Conservation (phyloP, 352 stramenopile genomes). For the Labyrinthula sp. region DNA sequence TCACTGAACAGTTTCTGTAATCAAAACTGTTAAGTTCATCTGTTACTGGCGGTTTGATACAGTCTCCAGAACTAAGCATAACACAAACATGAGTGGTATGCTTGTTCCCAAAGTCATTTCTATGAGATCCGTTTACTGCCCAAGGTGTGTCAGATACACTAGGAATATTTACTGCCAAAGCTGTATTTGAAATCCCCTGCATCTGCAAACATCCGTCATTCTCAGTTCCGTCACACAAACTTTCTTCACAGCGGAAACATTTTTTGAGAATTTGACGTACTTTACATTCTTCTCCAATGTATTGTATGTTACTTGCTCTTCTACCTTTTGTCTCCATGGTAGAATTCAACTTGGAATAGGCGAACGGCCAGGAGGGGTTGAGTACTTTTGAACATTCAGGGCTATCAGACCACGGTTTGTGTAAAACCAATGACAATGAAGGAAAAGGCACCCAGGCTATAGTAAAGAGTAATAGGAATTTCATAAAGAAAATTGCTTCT, state of each 20-base stretch:
- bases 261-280: constrained; percentile 65
- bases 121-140: constrained; percentile 56
- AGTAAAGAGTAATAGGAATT: no score
- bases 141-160: constrained; percentile 71
- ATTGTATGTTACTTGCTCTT: constrained; percentile 58
- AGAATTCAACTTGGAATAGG: constrained; percentile 58
- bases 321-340: constrained; percentile 40
- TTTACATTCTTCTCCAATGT: constrained; percentile 66
- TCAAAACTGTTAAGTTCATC: no score
- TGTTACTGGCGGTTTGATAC: constrained; percentile 40
- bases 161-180: constrained; percentile 59
- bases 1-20: constrained; percentile 58
- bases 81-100: constrained; percentile 56
- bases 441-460: no score
- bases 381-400: no score
- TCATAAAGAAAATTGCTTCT: no score
- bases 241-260: constrained; percentile 70
- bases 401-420: no score
- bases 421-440: no score
- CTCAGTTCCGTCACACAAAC: constrained; percentile 43
- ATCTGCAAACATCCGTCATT: constrained; percentile 58
- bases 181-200: constrained; percentile 55
- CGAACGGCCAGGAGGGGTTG: constrained; percentile 65
- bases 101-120: constrained; percentile 66
- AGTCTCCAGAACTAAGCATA: constrained; percentile 57